Percentiles rank a stretch among this genome's conserved stretches.
phyloP scores from a whole-genome alignment of 805 yeast species.

The Saturnispora saitoi region DNA sequence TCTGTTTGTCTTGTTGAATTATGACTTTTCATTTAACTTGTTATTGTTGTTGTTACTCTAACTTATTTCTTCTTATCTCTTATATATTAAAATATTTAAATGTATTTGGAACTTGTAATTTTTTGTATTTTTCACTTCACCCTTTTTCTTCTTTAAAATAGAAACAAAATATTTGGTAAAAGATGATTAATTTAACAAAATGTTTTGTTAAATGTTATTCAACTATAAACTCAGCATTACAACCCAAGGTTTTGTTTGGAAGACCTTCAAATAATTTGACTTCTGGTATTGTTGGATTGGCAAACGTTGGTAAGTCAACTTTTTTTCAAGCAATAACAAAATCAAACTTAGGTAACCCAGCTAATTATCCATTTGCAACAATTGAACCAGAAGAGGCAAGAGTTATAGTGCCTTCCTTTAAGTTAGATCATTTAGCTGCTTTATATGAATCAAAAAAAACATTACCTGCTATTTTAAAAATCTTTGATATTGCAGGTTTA shows the following conservation, averaged over 20 bases:
- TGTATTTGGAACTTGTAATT: too few species aligned
- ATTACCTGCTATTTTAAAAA: conserved; percentile 47
- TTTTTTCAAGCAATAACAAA: conserved; percentile 53
- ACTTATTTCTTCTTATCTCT: too few species aligned
- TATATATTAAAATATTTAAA: too few species aligned
- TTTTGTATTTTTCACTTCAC: too few species aligned
- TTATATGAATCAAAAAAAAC: conserved; percentile 42
- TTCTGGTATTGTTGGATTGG: conserved; percentile 50
- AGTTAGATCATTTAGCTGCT: conserved; percentile 39
- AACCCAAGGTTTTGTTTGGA: conserved; percentile 21
- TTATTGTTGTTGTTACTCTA: too few species aligned
- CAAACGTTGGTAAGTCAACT: conserved; percentile 59
- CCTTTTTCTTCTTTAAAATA: too few species aligned
- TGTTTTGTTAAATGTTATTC: not conserved
- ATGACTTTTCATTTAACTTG: too few species aligned
- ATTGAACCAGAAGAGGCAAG: conserved; percentile 65
- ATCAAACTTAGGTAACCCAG: conserved; percentile 57
- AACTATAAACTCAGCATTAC: not conserved
- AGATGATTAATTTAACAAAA: not conserved
- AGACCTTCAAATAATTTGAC: conserved; percentile 29
- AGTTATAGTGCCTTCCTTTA: conserved; percentile 42
- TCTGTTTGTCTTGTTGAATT: too few species aligned
- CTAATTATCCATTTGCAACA: conserved; percentile 67
- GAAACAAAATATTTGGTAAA: not conserved
- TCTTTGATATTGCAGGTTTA: conserved; percentile 65